These are phyloP conservation scores for Penicillium paneum DNA, from an alignment of 2,329 filamentous ascomycete species.

Conservation along the genomic window DNA sequence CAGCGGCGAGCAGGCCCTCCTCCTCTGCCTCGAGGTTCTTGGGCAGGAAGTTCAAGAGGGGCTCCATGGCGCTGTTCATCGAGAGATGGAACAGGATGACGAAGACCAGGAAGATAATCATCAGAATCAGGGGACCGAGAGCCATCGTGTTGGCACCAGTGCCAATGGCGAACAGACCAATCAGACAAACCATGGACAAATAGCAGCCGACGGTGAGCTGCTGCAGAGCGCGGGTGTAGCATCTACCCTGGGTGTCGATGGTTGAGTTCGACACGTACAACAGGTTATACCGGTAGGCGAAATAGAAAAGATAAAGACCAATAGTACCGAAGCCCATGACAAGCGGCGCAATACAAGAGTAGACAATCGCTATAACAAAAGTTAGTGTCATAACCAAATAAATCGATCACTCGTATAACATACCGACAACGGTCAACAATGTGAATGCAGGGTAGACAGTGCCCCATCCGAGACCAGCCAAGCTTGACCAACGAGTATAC, in stretches of 20 bases:
- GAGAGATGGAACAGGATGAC: constrained; percentile 70
- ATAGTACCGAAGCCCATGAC: constrained; percentile 77
- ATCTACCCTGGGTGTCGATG: constrained; percentile 82
- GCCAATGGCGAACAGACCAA: constrained; percentile 76
- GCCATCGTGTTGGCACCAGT: constrained; percentile 60
- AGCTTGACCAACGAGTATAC: constrained; percentile 71
- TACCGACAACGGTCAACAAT: constrained; percentile 75
- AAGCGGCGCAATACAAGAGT: constrained; percentile 81
- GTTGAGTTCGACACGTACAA: constrained; percentile 79
- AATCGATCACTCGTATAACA: constrained; percentile 31
- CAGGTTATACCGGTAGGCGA: constrained; percentile 87
- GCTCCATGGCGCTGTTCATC: constrained; percentile 69
- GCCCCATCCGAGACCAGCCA: constrained; percentile 77
- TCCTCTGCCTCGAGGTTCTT: constrained; percentile 64
- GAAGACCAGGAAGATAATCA: constrained; percentile 73
- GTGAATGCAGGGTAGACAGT: constrained; percentile 78
- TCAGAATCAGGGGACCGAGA: constrained; percentile 68
- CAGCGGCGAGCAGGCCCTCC: constrained; percentile 43
- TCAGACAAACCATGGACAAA: constrained; percentile 74
- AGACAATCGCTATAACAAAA: constrained; percentile 64
- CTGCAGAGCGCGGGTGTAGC: constrained; percentile 82
- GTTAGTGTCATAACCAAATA: constrained; percentile 1
- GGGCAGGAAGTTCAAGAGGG: constrained; percentile 75
- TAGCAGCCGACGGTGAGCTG: constrained; percentile 84
- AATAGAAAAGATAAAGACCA: constrained; percentile 76